phyloP scores from a whole-genome alignment of 768 basidiomycete genomes.

The Rhizopogon sp. region DNA sequence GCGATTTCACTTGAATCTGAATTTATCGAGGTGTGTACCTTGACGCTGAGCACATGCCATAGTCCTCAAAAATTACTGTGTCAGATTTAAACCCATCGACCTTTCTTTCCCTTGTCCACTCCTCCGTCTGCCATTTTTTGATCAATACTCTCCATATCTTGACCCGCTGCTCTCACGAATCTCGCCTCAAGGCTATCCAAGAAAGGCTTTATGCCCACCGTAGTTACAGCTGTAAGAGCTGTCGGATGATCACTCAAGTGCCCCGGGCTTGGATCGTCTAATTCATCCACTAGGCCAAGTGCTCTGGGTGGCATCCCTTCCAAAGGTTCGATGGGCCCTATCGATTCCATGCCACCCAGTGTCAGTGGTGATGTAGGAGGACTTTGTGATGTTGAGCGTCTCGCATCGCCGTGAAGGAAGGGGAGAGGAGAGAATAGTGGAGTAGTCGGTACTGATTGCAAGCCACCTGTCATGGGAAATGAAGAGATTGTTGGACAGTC shows the following conservation, averaged over 20 bases:
- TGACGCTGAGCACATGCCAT: not conserved
- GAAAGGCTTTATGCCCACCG: slow-evolving; percentile 40
- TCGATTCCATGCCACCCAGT: slow-evolving; percentile 35
- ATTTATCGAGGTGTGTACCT: slow-evolving; percentile 1
- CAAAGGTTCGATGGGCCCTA: slow-evolving; percentile 29
- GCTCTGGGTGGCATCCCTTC: slow-evolving; percentile 38
- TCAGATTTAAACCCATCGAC: slow-evolving; percentile 21
- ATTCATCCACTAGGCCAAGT: slow-evolving; percentile 77
- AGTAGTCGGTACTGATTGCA: slow-evolving; percentile 61
- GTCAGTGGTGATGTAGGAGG: slow-evolving; percentile 73
- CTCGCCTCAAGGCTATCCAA: slow-evolving; percentile 54
- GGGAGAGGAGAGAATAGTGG: slow-evolving; percentile 86
- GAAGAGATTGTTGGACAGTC: slow-evolving; percentile 23
- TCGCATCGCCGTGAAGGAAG: slow-evolving; percentile 79
- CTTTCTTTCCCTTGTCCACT: slow-evolving; percentile 56
- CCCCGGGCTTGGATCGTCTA: slow-evolving; percentile 80
- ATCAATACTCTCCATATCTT: slow-evolving; percentile 25
- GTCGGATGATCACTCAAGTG: slow-evolving; percentile 81
- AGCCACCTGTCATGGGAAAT: slow-evolving; percentile 39
- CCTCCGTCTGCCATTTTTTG: slow-evolving; percentile 34
- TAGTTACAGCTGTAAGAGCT: slow-evolving; percentile 62
- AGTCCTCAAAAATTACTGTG: not conserved
- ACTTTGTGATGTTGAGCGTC: slow-evolving; percentile 73
- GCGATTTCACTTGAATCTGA: slow-evolving; percentile 35
- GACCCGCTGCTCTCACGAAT: slow-evolving; percentile 49